These are phyloP conservation scores for Podospora appendiculata DNA, from an alignment of 495 filamentous ascomycete species.

Conservation along the genomic window DNA sequence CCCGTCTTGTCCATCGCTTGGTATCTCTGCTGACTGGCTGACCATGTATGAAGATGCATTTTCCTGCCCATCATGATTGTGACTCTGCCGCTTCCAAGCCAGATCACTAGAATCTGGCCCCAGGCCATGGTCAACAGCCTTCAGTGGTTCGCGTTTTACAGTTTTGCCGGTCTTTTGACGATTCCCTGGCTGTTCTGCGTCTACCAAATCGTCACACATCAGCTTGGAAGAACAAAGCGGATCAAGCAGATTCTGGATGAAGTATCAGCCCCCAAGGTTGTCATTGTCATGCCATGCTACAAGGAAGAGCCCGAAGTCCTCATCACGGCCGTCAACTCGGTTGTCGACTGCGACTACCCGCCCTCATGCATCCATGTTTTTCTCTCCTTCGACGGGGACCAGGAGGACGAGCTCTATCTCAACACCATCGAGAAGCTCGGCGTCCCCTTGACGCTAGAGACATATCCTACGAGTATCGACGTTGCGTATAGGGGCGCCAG, in stretches of 20 bases:
- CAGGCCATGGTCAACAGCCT: slow-evolving; percentile 54
- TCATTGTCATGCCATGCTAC: slow-evolving; percentile 97
- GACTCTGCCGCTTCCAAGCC: slow-evolving; percentile 74
- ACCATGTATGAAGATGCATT: slow-evolving; percentile 48
- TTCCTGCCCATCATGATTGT: slow-evolving; percentile 95
- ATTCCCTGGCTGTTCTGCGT: slow-evolving; percentile 92
- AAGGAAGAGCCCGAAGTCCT: slow-evolving; percentile 86
- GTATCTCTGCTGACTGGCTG: too few species aligned
- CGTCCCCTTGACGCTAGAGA: slow-evolving; percentile 66
- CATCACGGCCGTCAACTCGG: slow-evolving; percentile 81
- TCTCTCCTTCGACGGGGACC: slow-evolving; percentile 88
- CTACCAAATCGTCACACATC: slow-evolving; percentile 80
- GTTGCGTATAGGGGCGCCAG: slow-evolving; percentile 73
- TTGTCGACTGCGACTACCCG: slow-evolving; percentile 93
- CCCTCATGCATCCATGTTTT: slow-evolving; percentile 92
- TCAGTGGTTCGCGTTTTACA: slow-evolving; percentile 95
- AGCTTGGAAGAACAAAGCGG: slow-evolving; percentile 68
- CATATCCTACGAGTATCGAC: slow-evolving; percentile 86
- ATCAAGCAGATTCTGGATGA: slow-evolving; percentile 84
- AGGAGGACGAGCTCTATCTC: slow-evolving; percentile 82
- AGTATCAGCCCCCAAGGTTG: slow-evolving; percentile 81
- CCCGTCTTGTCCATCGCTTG: too few species aligned
- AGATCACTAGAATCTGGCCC: slow-evolving; percentile 66
- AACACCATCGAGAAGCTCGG: slow-evolving; percentile 84
- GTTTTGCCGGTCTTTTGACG: slow-evolving; percentile 78